Conservation (phyloP, 2,329 filamentous ascomycete species). For the Talaromyces sp. region DNA sequence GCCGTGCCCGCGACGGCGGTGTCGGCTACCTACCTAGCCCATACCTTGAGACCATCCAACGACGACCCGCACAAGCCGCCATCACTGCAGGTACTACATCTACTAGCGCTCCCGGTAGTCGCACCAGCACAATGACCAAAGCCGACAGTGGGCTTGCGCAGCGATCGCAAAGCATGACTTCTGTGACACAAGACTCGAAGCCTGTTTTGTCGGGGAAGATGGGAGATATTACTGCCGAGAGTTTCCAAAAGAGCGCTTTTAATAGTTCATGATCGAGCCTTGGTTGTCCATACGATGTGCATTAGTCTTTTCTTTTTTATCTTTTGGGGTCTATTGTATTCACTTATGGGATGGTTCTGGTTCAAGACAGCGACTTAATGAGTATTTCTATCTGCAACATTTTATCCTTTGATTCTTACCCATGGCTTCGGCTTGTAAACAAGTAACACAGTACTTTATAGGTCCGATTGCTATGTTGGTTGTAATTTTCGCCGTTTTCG, state of each 20-base stretch:
- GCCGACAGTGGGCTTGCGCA: slow-evolving; percentile 13
- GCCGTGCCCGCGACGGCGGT: slow-evolving; percentile 81
- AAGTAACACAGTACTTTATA: not conserved
- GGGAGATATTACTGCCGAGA: slow-evolving; percentile 64
- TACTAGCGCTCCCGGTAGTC: slow-evolving; percentile 31
- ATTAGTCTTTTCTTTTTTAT: not conserved
- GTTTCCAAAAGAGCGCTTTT: slow-evolving; percentile 68
- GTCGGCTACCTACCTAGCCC: slow-evolving; percentile 89
- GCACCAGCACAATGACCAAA: slow-evolving; percentile 54
- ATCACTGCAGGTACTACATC: slow-evolving; percentile 40
- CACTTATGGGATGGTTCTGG: not conserved
- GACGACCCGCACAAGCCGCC: slow-evolving; percentile 46
- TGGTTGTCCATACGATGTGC: no score
- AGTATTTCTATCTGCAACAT: not conserved
- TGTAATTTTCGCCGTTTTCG: not conserved
- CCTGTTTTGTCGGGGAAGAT: slow-evolving; percentile 58
- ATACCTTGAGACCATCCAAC: slow-evolving; percentile 75
- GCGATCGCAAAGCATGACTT: slow-evolving; percentile 33
- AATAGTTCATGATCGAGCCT: slow-evolving; percentile 26
- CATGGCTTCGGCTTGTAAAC: not conserved
- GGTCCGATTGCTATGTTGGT: no score
- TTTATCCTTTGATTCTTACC: not conserved
- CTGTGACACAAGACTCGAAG: slow-evolving; percentile 29
- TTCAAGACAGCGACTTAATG: not conserved
- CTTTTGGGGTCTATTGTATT: not conserved